Base-by-base conservation (phyloP, 2,329 filamentous ascomycete species). In the Arachnomyces sp. region DNA sequence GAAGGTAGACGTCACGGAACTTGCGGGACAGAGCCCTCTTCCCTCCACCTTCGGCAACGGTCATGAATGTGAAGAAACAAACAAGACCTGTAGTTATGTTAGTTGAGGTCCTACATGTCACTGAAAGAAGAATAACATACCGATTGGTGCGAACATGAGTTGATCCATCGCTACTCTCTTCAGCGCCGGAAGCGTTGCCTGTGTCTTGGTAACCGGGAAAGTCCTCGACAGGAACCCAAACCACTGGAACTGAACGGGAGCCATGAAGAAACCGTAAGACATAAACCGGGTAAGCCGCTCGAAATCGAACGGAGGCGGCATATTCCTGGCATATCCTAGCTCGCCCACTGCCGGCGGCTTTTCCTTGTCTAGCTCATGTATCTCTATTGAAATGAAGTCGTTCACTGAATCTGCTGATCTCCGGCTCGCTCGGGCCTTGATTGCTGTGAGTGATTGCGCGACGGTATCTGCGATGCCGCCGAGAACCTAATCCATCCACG, bases 211-310 rank as follows among this genome's bases (percentile, higher is more conserved):
- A 37, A 95, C 80, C 4, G 92, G 92, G 56, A 98, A 98, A 7
- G 80, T 74, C 49, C 72, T 74, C 28, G 81, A 84, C 48, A 98
- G 71, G 62, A 95, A 89, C 38, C 79, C 77, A 66, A 96, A 96
- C 92, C 92, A 98, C 60, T 86, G 83, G 69, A 94, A 95, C 63
- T 96, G 90, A 25, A 95, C 55, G 0, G 92, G 92, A 3, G 92
- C 88, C 87, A 96, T 95, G 58, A 84, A 77, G 68, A 96, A 95
- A 59, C 88, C 88, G 62, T 96, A 98, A 4, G 86, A 84, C 87
- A 96, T 95, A 71, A 96, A 98, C 35, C 92, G 77, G 2, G 86
- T 90, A 47, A 95, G 72, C 36, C 92, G 80, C 68, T 96, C 92
- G 55, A 96, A 96, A 65, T 98, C 90, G 57, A 98, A 96, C 0